Base-by-base conservation (phyloP, 179 eudicot species). In the Carnegiea gigantea region DNA sequence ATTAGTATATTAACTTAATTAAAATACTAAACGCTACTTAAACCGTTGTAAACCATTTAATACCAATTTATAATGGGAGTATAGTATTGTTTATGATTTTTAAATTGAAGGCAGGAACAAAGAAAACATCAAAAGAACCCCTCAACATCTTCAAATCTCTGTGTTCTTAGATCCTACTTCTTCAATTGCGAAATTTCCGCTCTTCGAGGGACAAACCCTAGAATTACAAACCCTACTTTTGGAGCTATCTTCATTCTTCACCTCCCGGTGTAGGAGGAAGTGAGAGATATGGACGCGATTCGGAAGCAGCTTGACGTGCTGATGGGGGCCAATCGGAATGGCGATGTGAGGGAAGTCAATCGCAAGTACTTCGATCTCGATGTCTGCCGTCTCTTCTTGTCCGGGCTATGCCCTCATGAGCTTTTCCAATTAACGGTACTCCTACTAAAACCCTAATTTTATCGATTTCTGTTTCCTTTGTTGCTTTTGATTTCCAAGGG, bases 271-370 rank as follows among this genome's bases (percentile, higher is more conserved):
- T 2, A 70, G 73, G 72, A 13, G 84, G 17, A 78, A 80, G 43
- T 48, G 77, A 24, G 85, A 83, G 57, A 21, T 76, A 70, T 96
- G 99, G 99, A 96, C 82, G 97, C 99, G 38, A 77, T 96, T 43
- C 81, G 99, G 84, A 96, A 96, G 91, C 99, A 96, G 85, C 90
- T 96, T 11, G 99, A 96, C 73, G 97, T 93, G 76, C 85, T 96
- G 79, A 96, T 96, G 99, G 99, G 99, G 26, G 99, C 98, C 0
- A 96, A 96, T 81, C 90, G 99, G n/a, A 95, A 96, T 86, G 99
- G 99, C 62, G 99, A 96, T 75, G 95, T 92, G 0, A 86, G 60
- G 13, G 98, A 94, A 80, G 92, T 96, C 21, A 92, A 92, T 77
- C 90, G 98, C 9, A 93, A 96, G 92, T 94, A 94, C 89, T 91